Conservation (phyloP, 176 grass and related monocot species). For the Melocanna baccifera region DNA sequence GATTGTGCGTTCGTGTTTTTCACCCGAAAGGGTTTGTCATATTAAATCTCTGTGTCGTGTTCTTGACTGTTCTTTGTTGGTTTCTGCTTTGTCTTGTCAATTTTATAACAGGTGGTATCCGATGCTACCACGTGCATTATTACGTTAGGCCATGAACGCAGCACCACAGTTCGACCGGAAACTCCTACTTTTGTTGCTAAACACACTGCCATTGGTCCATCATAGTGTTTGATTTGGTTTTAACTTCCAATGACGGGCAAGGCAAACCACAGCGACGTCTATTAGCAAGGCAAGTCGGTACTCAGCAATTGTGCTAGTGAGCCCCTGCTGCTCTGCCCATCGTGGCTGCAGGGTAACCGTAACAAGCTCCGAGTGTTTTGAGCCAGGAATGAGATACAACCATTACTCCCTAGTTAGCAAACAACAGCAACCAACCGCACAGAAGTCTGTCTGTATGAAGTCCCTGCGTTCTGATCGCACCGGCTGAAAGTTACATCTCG, state of each 20-base stretch:
- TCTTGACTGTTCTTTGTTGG: too few species aligned
- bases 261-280: constrained; percentile 3
- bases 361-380: background rate
- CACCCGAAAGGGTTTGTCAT: too few species aligned
- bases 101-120: too few species aligned
- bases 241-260: background rate
- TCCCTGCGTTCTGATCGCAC: background rate
- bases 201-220: background rate
- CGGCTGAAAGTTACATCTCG: constrained; percentile 36
- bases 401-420: background rate
- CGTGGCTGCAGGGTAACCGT: constrained; percentile 46
- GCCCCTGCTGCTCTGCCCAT: background rate
- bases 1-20: too few species aligned
- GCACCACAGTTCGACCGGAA: background rate
- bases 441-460: background rate
- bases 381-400: constrained; percentile 16
- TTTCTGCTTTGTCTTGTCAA: too few species aligned
- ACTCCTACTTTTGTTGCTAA: background rate
- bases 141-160: background rate
- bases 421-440: background rate
- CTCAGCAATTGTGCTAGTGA: background rate
- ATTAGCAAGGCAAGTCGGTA: background rate
- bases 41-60: too few species aligned
- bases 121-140: too few species aligned
- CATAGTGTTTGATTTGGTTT: constrained; percentile 24